phyloP scores from a whole-genome alignment of 169 alveolate genomes.

The Eimeria sp. region DNA sequence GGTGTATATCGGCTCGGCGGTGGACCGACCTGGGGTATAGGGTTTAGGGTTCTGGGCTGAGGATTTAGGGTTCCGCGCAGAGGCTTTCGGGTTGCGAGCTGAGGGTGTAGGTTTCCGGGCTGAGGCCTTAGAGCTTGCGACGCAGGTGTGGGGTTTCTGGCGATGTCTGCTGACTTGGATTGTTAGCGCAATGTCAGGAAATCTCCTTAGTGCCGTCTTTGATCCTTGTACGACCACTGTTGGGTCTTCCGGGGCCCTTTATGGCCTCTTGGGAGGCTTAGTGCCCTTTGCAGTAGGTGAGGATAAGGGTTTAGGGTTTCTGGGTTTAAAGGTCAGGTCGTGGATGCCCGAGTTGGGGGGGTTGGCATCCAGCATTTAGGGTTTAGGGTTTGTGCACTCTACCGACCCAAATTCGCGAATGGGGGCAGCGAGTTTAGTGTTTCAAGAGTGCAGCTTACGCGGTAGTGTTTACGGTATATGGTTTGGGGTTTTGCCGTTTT shows the following conservation, averaged over 20 bases:
- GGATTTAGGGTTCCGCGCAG: too few relatives aligned
- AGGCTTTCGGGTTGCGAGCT: not conserved
- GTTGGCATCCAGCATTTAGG: not conserved
- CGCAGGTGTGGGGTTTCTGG: conserved; percentile 93
- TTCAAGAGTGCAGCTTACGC: not conserved
- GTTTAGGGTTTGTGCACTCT: not conserved
- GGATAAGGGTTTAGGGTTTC: conserved; percentile 51
- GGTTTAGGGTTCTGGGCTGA: too few relatives aligned
- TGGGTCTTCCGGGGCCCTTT: conserved; percentile 95
- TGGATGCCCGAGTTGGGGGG: not conserved
- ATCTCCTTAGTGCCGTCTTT: conserved; percentile 90
- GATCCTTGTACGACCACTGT: conserved; percentile 94
- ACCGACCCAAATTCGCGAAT: not conserved
- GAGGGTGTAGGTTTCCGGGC: not conserved
- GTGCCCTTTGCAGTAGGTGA: conserved; percentile 90
- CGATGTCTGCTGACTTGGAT: conserved; percentile 89
- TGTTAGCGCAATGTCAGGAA: conserved; percentile 91
- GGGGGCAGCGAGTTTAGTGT: not conserved
- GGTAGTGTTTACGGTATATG: not conserved
- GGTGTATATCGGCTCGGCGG: too few relatives aligned
- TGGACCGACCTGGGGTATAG: too few relatives aligned
- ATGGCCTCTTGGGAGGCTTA: conserved; percentile 94
- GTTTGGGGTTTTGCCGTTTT: conserved; percentile 15
- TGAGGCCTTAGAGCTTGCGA: not conserved
- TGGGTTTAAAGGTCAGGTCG: not conserved